These are phyloP conservation scores for Spathaspora girioi DNA, from an alignment of 805 yeast species.

Conservation along the genomic window DNA sequence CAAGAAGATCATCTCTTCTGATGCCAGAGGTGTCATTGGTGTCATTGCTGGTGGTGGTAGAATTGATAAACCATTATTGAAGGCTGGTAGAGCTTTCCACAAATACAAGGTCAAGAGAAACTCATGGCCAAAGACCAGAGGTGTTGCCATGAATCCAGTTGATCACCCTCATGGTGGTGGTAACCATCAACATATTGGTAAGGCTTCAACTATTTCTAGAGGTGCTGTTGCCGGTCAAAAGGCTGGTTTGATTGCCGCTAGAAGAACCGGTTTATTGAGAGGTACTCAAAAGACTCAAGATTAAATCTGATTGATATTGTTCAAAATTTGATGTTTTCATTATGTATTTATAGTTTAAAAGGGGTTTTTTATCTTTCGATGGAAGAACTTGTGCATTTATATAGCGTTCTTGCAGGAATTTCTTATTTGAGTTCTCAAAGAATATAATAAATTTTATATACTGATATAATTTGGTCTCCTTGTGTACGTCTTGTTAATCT, in stretches of 20 bases:
- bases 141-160: conserved; percentile 99
- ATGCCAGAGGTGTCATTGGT: conserved; percentile 99
- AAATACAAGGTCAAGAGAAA: conserved; percentile 99
- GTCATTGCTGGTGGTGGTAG: conserved; percentile 99
- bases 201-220: conserved; percentile 38
- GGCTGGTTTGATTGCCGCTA: conserved; percentile 38
- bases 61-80: conserved; percentile 98
- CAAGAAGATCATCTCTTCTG: conserved; percentile 91
- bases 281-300: conserved; percentile 37
- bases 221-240: conserved; percentile 39
- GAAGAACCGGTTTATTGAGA: conserved; percentile 38
- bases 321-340: neutral
- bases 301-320: conserved; percentile 15
- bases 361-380: neutral
- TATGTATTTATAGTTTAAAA: neutral
- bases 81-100: conserved; percentile 99
- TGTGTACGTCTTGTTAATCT: too few species aligned
- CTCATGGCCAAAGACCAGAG: conserved; percentile 99
- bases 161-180: conserved; percentile 99
- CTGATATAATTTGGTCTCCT: neutral
- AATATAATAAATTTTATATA: neutral
- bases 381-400: neutral
- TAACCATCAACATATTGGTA: conserved; percentile 42
- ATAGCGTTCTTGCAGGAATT: neutral
- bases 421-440: neutral